These are phyloP conservation scores for Xylariaceae sp. DNA, from an alignment of 2,329 filamentous ascomycete genomes.

Conservation along the genomic window DNA sequence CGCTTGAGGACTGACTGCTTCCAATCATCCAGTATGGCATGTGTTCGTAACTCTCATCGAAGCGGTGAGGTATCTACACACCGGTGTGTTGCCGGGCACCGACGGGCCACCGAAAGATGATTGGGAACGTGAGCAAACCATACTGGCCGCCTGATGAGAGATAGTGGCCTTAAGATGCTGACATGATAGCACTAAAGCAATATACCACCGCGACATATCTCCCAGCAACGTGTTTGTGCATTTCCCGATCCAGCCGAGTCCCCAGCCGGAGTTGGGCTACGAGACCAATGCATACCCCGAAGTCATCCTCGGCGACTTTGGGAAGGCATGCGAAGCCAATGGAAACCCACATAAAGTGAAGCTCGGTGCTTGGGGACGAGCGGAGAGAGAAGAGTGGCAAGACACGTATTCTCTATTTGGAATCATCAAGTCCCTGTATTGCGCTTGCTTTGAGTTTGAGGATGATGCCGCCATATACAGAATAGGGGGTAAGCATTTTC, in stretches of 20 bases:
- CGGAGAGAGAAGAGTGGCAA: background rate
- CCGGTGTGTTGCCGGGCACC: slow-evolving; percentile 1
- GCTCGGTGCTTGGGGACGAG: background rate
- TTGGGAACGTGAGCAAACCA: slow-evolving; percentile 7
- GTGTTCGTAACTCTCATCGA: slow-evolving; percentile 9
- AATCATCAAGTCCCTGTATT: background rate
- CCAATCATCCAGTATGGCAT: slow-evolving; percentile 8
- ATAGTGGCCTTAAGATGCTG: background rate
- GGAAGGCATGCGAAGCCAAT: background rate
- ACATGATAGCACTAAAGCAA: background rate
- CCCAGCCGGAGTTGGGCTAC: background rate
- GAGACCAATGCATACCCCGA: slow-evolving; percentile 9
- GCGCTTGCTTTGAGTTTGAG: background rate
- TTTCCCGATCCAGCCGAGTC: background rate
- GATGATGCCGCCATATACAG: background rate
- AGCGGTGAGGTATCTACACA: slow-evolving; percentile 7
- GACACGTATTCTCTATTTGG: slow-evolving; percentile 2
- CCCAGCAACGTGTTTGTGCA: slow-evolving; percentile 6
- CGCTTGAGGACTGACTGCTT: background rate
- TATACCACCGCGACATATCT: slow-evolving; percentile 2
- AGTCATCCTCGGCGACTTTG: slow-evolving; percentile 5
- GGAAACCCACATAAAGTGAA: background rate
- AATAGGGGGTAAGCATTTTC: background rate
- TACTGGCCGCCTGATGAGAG: background rate
- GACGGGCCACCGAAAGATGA: background rate